Evolutionary conservation across 768 basidiomycete species (phyloP).

Genomic region (Plicaturopsis crispa): DNA sequence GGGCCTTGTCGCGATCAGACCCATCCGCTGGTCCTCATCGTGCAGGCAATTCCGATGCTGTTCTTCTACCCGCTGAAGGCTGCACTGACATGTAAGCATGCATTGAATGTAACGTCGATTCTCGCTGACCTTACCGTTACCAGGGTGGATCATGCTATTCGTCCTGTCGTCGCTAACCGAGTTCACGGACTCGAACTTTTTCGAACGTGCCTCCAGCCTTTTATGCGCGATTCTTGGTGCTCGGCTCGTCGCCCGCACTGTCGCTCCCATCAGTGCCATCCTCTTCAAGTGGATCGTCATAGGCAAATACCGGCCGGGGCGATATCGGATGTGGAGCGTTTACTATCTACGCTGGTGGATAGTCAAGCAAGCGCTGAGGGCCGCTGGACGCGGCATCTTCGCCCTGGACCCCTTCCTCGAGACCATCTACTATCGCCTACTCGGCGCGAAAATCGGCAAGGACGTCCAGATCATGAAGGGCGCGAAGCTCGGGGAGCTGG

Average conservation of each 20-base stretch:
- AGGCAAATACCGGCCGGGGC: constrained; percentile 30
- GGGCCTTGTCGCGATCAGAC: constrained; percentile 20
- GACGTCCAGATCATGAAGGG: constrained; percentile 30
- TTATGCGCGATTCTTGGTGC: constrained; percentile 27
- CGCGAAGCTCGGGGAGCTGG: constrained; percentile 35
- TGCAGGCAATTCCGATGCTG: constrained; percentile 32
- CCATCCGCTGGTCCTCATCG: constrained; percentile 30
- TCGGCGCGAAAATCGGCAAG: constrained; percentile 35
- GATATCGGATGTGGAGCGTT: constrained; percentile 30
- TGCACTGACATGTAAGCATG: constrained; percentile 29
- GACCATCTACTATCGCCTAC: constrained; percentile 34
- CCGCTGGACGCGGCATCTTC: constrained; percentile 36
- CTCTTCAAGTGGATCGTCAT: constrained; percentile 40
- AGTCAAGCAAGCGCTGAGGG: constrained; percentile 30
- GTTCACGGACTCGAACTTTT: constrained; percentile 20
- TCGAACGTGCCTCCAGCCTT: constrained; percentile 26
- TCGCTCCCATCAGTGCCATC: constrained; percentile 32
- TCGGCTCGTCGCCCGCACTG: constrained; percentile 23
- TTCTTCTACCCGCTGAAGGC: constrained; percentile 40
- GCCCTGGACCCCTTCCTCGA: constrained; percentile 27
- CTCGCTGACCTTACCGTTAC: neutral
- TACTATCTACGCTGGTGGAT: constrained; percentile 40
- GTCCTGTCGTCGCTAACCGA: constrained; percentile 26
- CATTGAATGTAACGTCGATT: neutral
- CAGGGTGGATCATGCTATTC: constrained; percentile 33